A percentile compares a stretch with the other conserved stretches of the same genome.
These are phyloP conservation scores for Kondoa subrosea DNA, from an alignment of 768 basidiomycete genomes.

Conservation along the genomic window DNA sequence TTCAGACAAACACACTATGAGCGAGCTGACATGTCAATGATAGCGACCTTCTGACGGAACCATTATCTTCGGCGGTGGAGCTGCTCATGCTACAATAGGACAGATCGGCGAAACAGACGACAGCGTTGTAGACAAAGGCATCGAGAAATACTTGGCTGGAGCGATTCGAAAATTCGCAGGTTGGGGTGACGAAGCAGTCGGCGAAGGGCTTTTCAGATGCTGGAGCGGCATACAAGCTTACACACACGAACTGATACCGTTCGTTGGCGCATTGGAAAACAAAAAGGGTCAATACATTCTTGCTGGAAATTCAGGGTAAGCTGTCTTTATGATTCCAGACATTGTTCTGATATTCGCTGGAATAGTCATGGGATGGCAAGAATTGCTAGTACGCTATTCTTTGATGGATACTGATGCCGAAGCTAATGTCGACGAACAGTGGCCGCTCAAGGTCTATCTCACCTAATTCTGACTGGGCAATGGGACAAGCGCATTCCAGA, in stretches of 20 bases:
- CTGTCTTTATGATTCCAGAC: too few species aligned
- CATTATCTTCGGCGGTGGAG: not conserved
- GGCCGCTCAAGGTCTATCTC: too few species aligned
- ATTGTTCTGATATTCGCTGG: too few species aligned
- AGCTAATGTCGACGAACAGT: too few species aligned
- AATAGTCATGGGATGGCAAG: too few species aligned
- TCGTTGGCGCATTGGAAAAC: not conserved
- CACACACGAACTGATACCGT: not conserved
- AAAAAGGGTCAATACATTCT: not conserved
- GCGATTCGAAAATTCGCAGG: not conserved
- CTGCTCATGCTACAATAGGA: not conserved
- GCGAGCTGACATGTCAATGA: not conserved
- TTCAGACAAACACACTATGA: not conserved
- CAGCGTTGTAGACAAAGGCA: not conserved
- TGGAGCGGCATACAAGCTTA: not conserved
- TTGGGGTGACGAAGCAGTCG: not conserved
- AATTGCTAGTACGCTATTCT: too few species aligned
- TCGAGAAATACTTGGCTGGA: not conserved
- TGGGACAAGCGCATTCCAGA: too few species aligned
- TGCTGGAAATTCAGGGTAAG: not conserved
- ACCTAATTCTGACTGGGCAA: too few species aligned
- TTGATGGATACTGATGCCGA: too few species aligned
- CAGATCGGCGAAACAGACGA: not conserved
- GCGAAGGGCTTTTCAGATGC: not conserved
- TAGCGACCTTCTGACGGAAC: not conserved